phyloP scores from a whole-genome alignment of 1,284 basidiomycete species.

The Pseudozyma pruni region DNA sequence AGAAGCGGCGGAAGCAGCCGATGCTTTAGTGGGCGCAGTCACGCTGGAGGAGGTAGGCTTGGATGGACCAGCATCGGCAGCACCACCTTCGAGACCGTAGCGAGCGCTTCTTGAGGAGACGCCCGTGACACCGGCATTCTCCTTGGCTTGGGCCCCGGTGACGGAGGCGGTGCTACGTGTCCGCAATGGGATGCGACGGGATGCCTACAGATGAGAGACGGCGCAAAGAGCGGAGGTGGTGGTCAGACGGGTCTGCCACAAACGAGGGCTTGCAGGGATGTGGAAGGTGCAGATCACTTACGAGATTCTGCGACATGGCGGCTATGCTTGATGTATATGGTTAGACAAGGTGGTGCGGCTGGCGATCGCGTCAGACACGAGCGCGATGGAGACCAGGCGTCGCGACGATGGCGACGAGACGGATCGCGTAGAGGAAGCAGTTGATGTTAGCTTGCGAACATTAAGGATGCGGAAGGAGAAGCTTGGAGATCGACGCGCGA shows the following conservation, averaged over 20 bases:
- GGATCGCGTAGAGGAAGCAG: constrained; percentile 14
- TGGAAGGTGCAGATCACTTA: constrained; percentile 11
- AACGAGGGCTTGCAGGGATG: too few relatives aligned
- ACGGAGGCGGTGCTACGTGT: constrained; percentile 47
- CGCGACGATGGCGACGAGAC: constrained; percentile 18
- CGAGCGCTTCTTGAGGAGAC: constrained; percentile 31
- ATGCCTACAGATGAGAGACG: constrained; percentile 25
- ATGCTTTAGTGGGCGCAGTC: constrained; percentile 34
- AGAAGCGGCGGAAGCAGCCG: constrained; percentile 25
- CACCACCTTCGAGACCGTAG: constrained; percentile 27
- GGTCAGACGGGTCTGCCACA: constrained; percentile 12
- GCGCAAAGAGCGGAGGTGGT: neutral
- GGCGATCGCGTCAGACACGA: constrained; percentile 32
- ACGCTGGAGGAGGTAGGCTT: constrained; percentile 38
- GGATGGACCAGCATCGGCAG: constrained; percentile 48
- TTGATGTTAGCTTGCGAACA: constrained; percentile 28
- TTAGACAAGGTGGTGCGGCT: constrained; percentile 7
- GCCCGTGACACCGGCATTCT: constrained; percentile 38
- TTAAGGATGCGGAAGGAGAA: constrained; percentile 5
- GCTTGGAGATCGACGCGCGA: constrained; percentile 19
- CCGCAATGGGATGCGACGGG: constrained; percentile 47
- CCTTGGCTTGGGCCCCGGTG: constrained; percentile 40
- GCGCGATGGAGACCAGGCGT: constrained; percentile 5
- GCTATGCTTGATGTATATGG: constrained; percentile 2
- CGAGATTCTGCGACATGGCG: constrained; percentile 36